Evolutionary conservation across 1,284 basidiomycete species (phyloP), one percentile per base, ranked within the genome.

Genomic region (Blastosporella zonata): DNA sequence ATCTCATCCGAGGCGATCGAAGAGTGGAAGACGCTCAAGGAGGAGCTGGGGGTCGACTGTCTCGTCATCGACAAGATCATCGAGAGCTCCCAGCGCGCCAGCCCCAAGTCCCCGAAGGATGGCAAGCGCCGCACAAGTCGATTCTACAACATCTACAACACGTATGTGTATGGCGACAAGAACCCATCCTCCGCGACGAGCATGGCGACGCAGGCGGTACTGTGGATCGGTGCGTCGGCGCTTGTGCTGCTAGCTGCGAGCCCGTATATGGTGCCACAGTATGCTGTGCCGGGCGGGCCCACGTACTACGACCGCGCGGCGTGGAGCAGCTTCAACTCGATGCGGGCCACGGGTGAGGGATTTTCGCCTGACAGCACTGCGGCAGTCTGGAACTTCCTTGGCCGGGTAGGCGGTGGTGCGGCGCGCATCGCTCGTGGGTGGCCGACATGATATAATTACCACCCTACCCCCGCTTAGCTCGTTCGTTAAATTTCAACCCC

Each of bases 71-170:
- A 92, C 63, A 79, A 83, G 62, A 70, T 84, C 48, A 68, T 91
- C 50, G 78, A 67, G 59, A 70, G 62, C 46, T 82, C 82, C 5
- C 62, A 65, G 13, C 64, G 64, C 29, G 50, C 27, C 13, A 7
- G 65, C 47, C 52, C 71, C 48, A 62, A 61, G 13, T 49, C 61
- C 12, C 49, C 53, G 6, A 61, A 57, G 58, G 69, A 68, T 49
- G 60, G 59, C 31, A 69, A 53, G 43, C 49, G 65, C 43, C 65
- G 72, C 25, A 66, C 71, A 37, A 74, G 70, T 46, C 73, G 80
- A 36, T 88, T 90, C 64, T 89, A 86, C 70, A 90, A 89, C 65
- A 85, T 90, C 62, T 89, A 90, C 66, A 89, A 89, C 66, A 88
- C 86, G 10, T 89, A 88, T 55, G 78, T 88, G 34, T 87, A 85